phyloP scores from a whole-genome alignment of 2,329 filamentous ascomycete genomes.

The Fusarium fujikuroi region DNA sequence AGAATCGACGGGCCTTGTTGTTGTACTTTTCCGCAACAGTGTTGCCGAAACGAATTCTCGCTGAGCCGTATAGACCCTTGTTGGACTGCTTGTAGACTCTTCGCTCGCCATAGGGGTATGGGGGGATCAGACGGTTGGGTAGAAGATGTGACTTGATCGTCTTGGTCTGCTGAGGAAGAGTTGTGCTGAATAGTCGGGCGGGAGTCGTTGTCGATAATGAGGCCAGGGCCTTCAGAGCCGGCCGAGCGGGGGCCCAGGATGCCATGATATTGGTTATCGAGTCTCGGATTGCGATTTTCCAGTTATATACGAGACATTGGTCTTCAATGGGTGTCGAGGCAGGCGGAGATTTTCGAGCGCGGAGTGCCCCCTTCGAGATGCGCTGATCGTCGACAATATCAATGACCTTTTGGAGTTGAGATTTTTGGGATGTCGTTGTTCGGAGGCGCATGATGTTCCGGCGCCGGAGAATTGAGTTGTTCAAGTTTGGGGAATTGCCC shows the following conservation, averaged over 20 bases:
- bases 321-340: constrained; percentile 35
- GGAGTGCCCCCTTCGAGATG: constrained; percentile 32
- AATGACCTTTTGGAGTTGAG: constrained; percentile 30
- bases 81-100: constrained; percentile 83
- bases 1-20: constrained; percentile 76
- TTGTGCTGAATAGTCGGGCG: constrained; percentile 52
- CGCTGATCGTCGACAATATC: constrained; percentile 34
- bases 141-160: constrained; percentile 58
- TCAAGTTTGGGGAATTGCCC: not conserved
- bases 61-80: constrained; percentile 75
- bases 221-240: constrained; percentile 33
- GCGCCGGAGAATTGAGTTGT: constrained; percentile 18
- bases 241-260: constrained; percentile 37
- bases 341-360: constrained; percentile 16
- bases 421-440: constrained; percentile 38
- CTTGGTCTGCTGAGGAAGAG: constrained; percentile 50
- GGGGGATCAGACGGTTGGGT: constrained; percentile 63
- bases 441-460: constrained; percentile 44
- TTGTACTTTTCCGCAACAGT: constrained; percentile 75
- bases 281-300: not conserved
- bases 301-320: constrained; percentile 38
- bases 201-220: constrained; percentile 26
- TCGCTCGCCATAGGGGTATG: constrained; percentile 79
- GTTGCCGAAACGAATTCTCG: constrained; percentile 82
- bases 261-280: constrained; percentile 30